Conservation (phyloP, 768 basidiomycete species). For the Filobasidium wieringae region DNA sequence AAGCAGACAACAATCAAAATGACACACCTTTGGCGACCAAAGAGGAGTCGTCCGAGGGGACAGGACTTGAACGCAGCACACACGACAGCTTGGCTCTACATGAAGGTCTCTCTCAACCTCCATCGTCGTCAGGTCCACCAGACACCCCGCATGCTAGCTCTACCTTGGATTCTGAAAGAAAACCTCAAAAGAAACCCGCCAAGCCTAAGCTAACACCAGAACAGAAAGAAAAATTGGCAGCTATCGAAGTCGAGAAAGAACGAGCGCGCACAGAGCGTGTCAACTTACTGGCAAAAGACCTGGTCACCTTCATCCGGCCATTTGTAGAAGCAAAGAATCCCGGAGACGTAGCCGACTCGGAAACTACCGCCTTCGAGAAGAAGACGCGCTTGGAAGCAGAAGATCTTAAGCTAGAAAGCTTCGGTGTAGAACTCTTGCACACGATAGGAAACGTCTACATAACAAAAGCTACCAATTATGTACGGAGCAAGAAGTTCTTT, state of each 20-base stretch:
- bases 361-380: constrained; percentile 65
- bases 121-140: constrained; percentile 6
- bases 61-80: constrained; percentile 1
- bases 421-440: constrained; percentile 89
- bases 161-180: constrained; percentile 22
- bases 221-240: constrained; percentile 70
- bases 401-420: constrained; percentile 91
- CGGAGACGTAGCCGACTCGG: constrained; percentile 53
- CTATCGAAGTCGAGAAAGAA: constrained; percentile 66
- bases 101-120: background rate
- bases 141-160: constrained; percentile 16
- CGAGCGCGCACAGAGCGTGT: constrained; percentile 51
- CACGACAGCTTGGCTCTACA: background rate
- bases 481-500: constrained; percentile 83
- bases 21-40: too few relatives aligned
- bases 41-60: background rate
- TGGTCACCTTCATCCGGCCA: constrained; percentile 72
- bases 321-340: constrained; percentile 83
- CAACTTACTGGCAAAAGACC: constrained; percentile 59
- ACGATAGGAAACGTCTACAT: constrained; percentile 85
- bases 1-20: constrained; percentile 42
- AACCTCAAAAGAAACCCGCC: constrained; percentile 38
- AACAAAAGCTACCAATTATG: constrained; percentile 77
- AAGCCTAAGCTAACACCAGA: constrained; percentile 57
- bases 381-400: constrained; percentile 74